Evolutionary conservation across 306 rosid species (phyloP), one percentile per base, ranked within the genome.

Genomic region (Sophora flavescens): DNA sequence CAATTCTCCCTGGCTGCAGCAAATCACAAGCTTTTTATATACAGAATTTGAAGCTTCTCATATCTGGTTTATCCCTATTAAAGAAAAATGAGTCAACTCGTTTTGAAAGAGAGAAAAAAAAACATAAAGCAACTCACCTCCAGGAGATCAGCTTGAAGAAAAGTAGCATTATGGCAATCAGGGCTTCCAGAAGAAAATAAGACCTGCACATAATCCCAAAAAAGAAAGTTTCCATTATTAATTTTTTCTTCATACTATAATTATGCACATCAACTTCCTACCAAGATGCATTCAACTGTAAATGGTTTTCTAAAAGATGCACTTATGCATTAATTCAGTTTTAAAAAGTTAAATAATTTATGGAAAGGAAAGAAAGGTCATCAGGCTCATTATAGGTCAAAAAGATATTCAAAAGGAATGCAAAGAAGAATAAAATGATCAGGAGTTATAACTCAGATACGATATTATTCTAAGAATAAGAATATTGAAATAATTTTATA

Each of bases 161-260:
- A 76, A 83, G 76, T n/a, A 74, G 88, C 82, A 84, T 75, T 91
- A 9, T 60, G 89, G 64, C 81, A 77, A 80, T 85, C 88, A 18
- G 44, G 78, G 53, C 78, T 87, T 79, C 93, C 91, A 63, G 96
- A 85, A 81, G 92, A 84, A 87, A 85, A 87, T 60, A 92, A 88
- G 47, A 84, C 90, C 99, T 96, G 86, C 41, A 42, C 47, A 63
- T 76, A 66, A 81, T 58, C 45, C 81, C 52, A 63, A 68, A 75
- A 80, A 53, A 30, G 10, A 41, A 63, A 68, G 28, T 45, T 53
- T 68, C 11, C 54, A 36, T 12, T 5, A 69, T 14, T 57, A 71
- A 11, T 26, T 61, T 35, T 63, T 51, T 13, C 60, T 39, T 63
- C 33, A 50, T 68, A 17, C 68, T 48, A 47, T 11, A 68, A 22